phyloP scores from a whole-genome alignment of 768 basidiomycete species.

The Hirschioporus abietinus region DNA sequence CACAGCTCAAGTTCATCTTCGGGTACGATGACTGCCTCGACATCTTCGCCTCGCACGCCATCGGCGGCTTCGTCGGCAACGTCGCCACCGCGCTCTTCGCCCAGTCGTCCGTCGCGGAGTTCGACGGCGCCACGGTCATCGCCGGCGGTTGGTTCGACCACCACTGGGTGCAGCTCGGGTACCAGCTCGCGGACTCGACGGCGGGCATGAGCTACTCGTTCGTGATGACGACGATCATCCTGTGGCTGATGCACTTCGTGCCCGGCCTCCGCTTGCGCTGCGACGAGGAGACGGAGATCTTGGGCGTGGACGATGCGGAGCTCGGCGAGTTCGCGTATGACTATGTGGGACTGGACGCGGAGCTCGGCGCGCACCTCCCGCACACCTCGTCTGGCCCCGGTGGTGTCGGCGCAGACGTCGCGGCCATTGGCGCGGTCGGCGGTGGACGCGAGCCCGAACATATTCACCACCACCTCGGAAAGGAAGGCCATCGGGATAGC shows the following conservation, averaged over 20 bases:
- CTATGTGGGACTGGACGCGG: too few species aligned
- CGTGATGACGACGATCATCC: constrained; percentile 74
- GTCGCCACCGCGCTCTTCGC: constrained; percentile 79
- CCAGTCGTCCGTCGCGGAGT: constrained; percentile 68
- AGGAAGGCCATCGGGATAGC: too few species aligned
- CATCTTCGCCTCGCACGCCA: constrained; percentile 82
- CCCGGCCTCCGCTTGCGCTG: constrained; percentile 74
- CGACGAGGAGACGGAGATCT: constrained; percentile 50
- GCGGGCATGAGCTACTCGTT: constrained; percentile 68
- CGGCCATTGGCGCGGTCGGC: too few species aligned
- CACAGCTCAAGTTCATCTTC: constrained; percentile 82
- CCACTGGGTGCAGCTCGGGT: constrained; percentile 76
- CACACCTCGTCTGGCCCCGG: too few species aligned
- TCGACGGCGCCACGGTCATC: constrained; percentile 62
- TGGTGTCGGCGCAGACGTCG: too few species aligned
- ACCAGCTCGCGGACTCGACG: constrained; percentile 74
- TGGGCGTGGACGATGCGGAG: constrained; percentile 87
- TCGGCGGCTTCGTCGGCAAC: constrained; percentile 80
- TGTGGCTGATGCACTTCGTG: constrained; percentile 85
- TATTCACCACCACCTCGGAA: too few species aligned
- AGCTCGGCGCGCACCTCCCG: too few species aligned
- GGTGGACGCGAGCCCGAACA: too few species aligned
- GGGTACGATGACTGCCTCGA: constrained; percentile 78
- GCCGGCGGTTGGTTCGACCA: constrained; percentile 86
- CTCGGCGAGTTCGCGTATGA: constrained; percentile 82